phyloP scores from a whole-genome alignment of 148 eudicot species.

The Fagopyrum homotropicum region DNA sequence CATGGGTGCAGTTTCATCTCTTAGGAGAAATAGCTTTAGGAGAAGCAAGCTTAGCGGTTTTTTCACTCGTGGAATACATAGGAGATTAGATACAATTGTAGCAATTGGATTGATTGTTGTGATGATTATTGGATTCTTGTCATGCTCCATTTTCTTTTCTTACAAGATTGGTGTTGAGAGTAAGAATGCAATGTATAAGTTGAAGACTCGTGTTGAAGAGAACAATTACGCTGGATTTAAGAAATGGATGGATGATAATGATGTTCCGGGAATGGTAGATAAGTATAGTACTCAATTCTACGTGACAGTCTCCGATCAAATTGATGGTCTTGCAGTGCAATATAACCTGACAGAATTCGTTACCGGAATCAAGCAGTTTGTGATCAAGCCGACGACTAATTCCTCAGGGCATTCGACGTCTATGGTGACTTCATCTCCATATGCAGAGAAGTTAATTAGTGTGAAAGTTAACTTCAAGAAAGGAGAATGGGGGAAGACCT shows the following conservation, averaged over 20 bases:
- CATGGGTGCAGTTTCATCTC: slow-evolving; percentile 58
- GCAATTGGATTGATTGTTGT: slow-evolving; percentile 76
- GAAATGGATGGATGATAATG: slow-evolving; percentile 95
- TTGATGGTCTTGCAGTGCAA: slow-evolving; percentile 82
- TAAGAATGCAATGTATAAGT: slow-evolving; percentile 63
- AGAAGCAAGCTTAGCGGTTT: slow-evolving; percentile 40
- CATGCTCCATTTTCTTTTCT: slow-evolving; percentile 63
- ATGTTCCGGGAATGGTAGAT: slow-evolving; percentile 83
- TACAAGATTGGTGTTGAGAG: slow-evolving; percentile 91
- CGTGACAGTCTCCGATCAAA: slow-evolving; percentile 67
- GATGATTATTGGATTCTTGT: slow-evolving; percentile 67
- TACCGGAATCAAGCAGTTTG: slow-evolving; percentile 68
- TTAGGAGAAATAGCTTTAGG: slow-evolving; percentile 60
- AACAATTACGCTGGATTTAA: slow-evolving; percentile 79
- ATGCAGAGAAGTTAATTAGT: slow-evolving; percentile 50
- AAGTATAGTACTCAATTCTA: slow-evolving; percentile 55
- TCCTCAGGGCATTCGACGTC: slow-evolving; percentile 36
- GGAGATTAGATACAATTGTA: slow-evolving; percentile 65
- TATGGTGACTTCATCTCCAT: slow-evolving; percentile 54
- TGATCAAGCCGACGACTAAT: slow-evolving; percentile 37
- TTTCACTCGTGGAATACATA: slow-evolving; percentile 55
- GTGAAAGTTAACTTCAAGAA: slow-evolving; percentile 58
- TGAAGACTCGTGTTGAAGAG: slow-evolving; percentile 69
- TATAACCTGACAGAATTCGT: slow-evolving; percentile 87
- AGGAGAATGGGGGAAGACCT: slow-evolving; percentile 65